Conservation (phyloP, 2,329 filamentous ascomycete species). For the Claviceps pazoutovae region DNA sequence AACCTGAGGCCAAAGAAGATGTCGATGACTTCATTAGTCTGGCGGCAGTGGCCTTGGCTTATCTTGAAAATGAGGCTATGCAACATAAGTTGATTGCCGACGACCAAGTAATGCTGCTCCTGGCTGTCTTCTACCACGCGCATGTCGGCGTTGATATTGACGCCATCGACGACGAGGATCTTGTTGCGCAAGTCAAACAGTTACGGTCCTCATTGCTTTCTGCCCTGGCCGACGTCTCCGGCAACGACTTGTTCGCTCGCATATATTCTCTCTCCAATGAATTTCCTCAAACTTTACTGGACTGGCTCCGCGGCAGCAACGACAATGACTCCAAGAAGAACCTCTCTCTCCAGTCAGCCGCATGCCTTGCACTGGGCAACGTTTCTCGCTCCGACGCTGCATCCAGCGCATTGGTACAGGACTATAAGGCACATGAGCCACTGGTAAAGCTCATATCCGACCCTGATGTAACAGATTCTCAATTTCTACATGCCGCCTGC, state of each 20-base stretch:
- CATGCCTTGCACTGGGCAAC: constrained; percentile 48
- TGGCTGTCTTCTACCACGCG: constrained; percentile 33
- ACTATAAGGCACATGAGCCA: constrained; percentile 25
- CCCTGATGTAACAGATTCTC: constrained; percentile 26
- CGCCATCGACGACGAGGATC: constrained; percentile 31
- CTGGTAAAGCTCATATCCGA: constrained; percentile 32
- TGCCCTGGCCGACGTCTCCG: constrained; percentile 38
- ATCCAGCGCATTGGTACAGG: constrained; percentile 35
- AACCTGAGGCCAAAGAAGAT: constrained; percentile 27
- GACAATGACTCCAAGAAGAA: too few relatives aligned
- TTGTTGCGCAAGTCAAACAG: constrained; percentile 28
- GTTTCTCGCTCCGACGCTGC: constrained; percentile 43
- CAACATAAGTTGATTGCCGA: constrained; percentile 33
- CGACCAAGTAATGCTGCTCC: constrained; percentile 27
- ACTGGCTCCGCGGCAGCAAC: constrained; percentile 31
- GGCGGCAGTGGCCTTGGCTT: constrained; percentile 37
- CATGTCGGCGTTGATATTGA: constrained; percentile 27
- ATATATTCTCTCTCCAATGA: constrained; percentile 28
- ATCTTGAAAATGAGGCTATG: constrained; percentile 38
- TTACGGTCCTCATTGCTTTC: constrained; percentile 37
- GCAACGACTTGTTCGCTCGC: constrained; percentile 30
- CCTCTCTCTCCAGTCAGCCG: constrained; percentile 37
- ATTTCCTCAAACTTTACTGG: constrained; percentile 27
- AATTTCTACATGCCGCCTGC: constrained; percentile 42
- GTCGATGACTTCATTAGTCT: constrained; percentile 40